These are phyloP conservation scores for Cryptomeria japonica DNA, from an alignment of 75 land plant species.

Conservation along the genomic window DNA sequence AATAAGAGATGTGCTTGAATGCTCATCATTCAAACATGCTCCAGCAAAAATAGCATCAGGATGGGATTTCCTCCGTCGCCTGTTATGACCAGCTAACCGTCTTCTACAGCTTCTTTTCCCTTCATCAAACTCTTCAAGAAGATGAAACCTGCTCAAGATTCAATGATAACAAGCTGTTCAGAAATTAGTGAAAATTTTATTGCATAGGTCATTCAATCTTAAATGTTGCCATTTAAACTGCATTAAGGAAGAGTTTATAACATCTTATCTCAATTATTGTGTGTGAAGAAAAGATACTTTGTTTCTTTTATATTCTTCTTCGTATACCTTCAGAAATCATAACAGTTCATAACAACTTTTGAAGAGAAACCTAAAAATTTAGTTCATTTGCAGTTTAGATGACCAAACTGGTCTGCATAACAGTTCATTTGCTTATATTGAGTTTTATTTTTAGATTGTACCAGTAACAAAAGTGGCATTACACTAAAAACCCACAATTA, in stretches of 20 bases:
- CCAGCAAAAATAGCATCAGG: slow-evolving; percentile 55
- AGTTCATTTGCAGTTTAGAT: background rate
- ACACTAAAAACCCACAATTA: too few species aligned
- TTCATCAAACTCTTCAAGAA: slow-evolving; percentile 83
- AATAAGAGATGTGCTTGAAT: slow-evolving; percentile 33
- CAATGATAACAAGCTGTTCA: background rate
- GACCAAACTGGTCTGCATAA: background rate
- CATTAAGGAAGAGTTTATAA: background rate
- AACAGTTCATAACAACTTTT: background rate
- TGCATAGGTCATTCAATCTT: background rate
- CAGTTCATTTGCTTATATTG: background rate
- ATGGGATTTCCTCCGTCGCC: slow-evolving; percentile 76
- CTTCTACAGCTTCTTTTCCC: slow-evolving; percentile 85
- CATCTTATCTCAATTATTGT: background rate
- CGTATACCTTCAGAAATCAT: background rate
- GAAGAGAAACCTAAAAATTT: background rate
- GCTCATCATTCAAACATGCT: slow-evolving; percentile 34
- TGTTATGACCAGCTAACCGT: slow-evolving; percentile 83
- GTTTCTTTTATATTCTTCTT: background rate
- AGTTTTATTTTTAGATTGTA: background rate
- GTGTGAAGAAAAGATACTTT: background rate
- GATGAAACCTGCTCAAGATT: slow-evolving; percentile 63
- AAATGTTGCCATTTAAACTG: background rate
- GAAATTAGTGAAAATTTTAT: background rate
- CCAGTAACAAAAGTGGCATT: background rate